Evolutionary conservation across 2,329 filamentous ascomycete genomes (phyloP).

Genomic region (Cladosporium sp.): DNA sequence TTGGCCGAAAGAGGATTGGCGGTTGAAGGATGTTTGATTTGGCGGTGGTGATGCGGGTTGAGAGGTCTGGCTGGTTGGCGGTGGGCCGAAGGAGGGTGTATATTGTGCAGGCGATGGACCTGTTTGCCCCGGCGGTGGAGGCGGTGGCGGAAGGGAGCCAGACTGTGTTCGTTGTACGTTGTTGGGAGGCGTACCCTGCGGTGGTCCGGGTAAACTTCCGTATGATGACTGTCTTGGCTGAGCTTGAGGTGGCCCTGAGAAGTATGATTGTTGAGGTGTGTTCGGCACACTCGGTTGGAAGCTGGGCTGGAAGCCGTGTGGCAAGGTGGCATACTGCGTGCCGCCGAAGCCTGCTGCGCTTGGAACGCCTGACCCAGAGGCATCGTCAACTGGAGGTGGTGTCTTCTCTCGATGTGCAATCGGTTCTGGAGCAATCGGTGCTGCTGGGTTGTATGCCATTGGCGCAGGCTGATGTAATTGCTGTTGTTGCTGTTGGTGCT

Average conservation of each 20-base stretch:
- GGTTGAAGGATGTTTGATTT: conserved; percentile 37
- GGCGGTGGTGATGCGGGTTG: conserved; percentile 29
- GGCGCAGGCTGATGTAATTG: conserved; percentile 28
- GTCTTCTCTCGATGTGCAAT: conserved; percentile 77
- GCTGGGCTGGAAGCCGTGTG: conserved; percentile 27
- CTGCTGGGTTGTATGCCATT: conserved; percentile 76
- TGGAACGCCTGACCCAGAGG: conserved; percentile 47
- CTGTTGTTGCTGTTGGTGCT: conserved; percentile 26
- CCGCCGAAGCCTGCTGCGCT: conserved; percentile 41
- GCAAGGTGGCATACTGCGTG: conserved; percentile 28
- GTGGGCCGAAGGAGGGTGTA: conserved; percentile 24
- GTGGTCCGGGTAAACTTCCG: conserved; percentile 26
- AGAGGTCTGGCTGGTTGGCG: conserved; percentile 1
- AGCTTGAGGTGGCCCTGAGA: conserved; percentile 17
- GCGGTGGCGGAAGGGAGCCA: conserved; percentile 29
- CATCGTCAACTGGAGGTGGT: conserved; percentile 69
- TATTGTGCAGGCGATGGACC: conserved; percentile 26
- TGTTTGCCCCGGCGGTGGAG: conserved; percentile 20
- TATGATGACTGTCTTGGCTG: conserved; percentile 21
- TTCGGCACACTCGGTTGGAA: conserved; percentile 27
- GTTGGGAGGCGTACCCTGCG: conserved; percentile 22
- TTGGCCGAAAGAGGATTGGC: conserved; percentile 28
- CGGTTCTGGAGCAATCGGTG: conserved; percentile 71
- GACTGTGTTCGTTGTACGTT: conserved; percentile 21
- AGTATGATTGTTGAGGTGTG: conserved; percentile 39